Percentiles rank a stretch among this genome's conserved stretches.
phyloP scores from a whole-genome alignment of 768 basidiomycete species.

The Amanita pseudoporphyria region DNA sequence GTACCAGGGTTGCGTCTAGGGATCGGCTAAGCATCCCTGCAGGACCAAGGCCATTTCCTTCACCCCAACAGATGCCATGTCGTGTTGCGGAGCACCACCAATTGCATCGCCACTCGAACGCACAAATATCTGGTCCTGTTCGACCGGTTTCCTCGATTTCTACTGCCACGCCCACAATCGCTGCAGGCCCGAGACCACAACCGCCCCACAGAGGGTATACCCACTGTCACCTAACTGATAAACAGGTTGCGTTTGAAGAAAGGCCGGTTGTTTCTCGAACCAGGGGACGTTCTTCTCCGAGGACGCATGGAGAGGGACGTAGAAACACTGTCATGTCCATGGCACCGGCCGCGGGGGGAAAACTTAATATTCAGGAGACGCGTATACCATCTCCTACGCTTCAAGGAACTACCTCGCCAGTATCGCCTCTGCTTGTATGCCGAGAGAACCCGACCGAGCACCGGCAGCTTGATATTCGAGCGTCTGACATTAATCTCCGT shows the following conservation, averaged over 20 bases:
- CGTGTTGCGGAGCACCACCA: constrained; percentile 8
- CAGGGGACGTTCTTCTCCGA: background rate
- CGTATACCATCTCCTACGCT: background rate
- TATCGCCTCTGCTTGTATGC: background rate
- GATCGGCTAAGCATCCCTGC: constrained; percentile 39
- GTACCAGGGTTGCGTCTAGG: constrained; percentile 19
- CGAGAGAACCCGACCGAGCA: background rate
- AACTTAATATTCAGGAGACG: background rate
- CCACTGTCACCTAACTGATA: constrained; percentile 15
- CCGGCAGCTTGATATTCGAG: background rate
- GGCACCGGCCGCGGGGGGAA: background rate
- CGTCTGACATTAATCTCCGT: background rate
- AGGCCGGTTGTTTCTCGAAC: background rate
- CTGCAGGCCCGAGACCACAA: constrained; percentile 20
- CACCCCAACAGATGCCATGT: constrained; percentile 7
- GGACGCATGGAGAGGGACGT: background rate
- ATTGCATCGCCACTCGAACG: background rate
- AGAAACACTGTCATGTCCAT: background rate
- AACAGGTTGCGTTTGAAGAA: background rate
- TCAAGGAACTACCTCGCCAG: background rate
- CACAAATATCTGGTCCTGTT: background rate
- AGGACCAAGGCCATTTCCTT: constrained; percentile 35
- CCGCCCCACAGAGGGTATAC: constrained; percentile 30
- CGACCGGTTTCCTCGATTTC: constrained; percentile 18
- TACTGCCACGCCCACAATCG: constrained; percentile 4